Evolutionary conservation across 805 yeast genomes (phyloP), one percentile per base, ranked within the genome.

Genomic region (Candida michaelii): DNA sequence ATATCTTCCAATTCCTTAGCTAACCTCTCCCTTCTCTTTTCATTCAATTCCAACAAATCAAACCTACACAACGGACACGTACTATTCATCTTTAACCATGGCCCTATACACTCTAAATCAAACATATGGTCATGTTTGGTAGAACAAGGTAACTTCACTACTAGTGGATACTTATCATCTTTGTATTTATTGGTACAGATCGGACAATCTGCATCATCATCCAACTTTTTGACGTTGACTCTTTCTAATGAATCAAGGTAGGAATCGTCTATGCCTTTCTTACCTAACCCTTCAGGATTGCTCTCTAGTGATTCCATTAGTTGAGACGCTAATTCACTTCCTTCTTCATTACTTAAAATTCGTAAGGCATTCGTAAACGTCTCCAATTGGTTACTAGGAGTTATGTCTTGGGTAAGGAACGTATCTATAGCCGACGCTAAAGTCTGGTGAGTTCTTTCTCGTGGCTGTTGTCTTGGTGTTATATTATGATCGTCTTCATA

Each of bases 21-120:
- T 13, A 71, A 51, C 45, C 56, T 56, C 40, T 61, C 58, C 43
- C 52, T 55, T 14, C 71, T 46, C 31, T 56, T 54, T 35, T 52
- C 49, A 17, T 55, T 57, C 4, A 58, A 59, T 25, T 71, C 76
- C 15, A 77, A 59, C 18, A 90, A 78, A 55, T 89, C 83, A 46
- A 76, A 79, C 49, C 98, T 72, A 58, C 97, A 91, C 54, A 91
- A 62, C 0, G 98, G 98, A 56, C 98, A 90, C 0, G 88, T 83
- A 1, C 76, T 67, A 52, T 84, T 80, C 39, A 80, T 68, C 48
- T 79, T 77, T 40, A 91, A 69, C 98, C 98, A 90, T 0, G 95
- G 93, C 0, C 85, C 83, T 29, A 91, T 81, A 59, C 97, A 90
- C 51, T 91, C 97, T 49, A 89, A 69, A 58, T 90, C 98, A 62